phyloP scores from a whole-genome alignment of 1,139 yeast genomes.

The Arxiozyma telluris region DNA sequence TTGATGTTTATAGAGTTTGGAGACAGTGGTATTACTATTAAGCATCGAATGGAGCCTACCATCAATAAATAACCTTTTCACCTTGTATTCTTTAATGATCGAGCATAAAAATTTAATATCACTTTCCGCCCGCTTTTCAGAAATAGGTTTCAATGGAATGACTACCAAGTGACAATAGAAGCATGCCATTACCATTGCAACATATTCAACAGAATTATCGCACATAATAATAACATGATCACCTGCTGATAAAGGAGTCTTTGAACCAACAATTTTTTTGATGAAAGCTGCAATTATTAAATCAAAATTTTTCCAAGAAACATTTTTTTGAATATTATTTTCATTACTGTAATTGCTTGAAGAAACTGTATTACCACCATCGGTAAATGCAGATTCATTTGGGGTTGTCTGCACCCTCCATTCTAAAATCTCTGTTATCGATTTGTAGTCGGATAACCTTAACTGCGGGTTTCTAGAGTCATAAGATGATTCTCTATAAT shows the following conservation, averaged over 20 bases:
- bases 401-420: conserved; percentile 69
- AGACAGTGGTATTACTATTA: conserved; percentile 41
- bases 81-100: conserved; percentile 60
- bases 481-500: conserved; percentile 58
- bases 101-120: conserved; percentile 65
- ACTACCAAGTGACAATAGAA: conserved; percentile 72
- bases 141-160: conserved; percentile 72
- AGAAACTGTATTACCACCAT: conserved; percentile 38
- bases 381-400: conserved; percentile 75
- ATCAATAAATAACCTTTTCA: conserved; percentile 67
- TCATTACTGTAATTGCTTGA: conserved; percentile 27
- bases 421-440: conserved; percentile 66
- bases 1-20: conserved; percentile 41
- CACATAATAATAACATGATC: conserved; percentile 73
- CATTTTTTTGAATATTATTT: conserved; percentile 41
- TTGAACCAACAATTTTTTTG: conserved; percentile 40
- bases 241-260: conserved; percentile 51
- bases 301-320: conserved; percentile 84
- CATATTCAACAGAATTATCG: conserved; percentile 79
- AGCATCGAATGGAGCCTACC: conserved; percentile 63
- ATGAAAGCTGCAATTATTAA: conserved; percentile 56
- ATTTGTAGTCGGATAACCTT: conserved; percentile 61
- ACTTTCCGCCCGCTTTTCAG: conserved; percentile 59
- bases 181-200: conserved; percentile 79
- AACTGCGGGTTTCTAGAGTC: conserved; percentile 67